phyloP scores from a whole-genome alignment of 192 early-diverging fungal genomes.

The Umbelopsis sp. region DNA sequence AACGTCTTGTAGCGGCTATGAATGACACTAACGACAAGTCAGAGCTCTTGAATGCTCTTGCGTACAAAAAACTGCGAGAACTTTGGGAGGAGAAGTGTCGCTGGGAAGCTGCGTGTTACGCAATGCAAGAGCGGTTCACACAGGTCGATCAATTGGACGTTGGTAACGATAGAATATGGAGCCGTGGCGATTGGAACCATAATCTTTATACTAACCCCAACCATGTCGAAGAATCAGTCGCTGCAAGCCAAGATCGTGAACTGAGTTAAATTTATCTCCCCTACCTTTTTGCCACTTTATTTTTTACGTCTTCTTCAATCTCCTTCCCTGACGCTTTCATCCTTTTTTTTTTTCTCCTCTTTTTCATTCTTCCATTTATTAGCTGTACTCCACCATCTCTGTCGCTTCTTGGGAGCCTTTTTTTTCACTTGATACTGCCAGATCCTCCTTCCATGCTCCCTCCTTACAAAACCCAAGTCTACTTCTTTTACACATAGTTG shows the following conservation, averaged over 20 bases:
- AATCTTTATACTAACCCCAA: background rate
- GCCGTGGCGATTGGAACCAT: background rate
- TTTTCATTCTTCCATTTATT: no score
- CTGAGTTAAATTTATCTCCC: background rate
- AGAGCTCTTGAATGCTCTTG: conserved; percentile 47
- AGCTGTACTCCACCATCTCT: no score
- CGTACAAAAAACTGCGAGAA: conserved; percentile 53
- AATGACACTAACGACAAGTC: conserved; percentile 52
- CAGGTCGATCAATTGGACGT: conserved; percentile 3
- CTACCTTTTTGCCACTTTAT: background rate
- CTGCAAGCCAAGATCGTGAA: background rate
- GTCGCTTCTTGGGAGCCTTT: no score
- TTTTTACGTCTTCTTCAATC: background rate
- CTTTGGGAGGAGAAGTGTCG: conserved; percentile 43
- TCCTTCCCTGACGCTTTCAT: background rate
- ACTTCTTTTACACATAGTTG: no score
- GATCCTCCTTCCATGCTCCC: no score
- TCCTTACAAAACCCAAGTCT: no score
- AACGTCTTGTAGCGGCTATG: conserved; percentile 43
- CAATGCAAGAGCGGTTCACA: conserved; percentile 17
- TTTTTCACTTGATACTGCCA: no score
- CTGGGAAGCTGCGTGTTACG: conserved; percentile 32
- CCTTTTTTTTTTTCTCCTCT: no score
- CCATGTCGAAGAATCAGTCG: background rate
- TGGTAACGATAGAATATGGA: background rate